Percentiles rank a stretch among this genome's conserved stretches.
Evolutionary conservation across 2,329 filamentous ascomycete genomes (phyloP).

Genomic region (Diaporthe citrichinensis): DNA sequence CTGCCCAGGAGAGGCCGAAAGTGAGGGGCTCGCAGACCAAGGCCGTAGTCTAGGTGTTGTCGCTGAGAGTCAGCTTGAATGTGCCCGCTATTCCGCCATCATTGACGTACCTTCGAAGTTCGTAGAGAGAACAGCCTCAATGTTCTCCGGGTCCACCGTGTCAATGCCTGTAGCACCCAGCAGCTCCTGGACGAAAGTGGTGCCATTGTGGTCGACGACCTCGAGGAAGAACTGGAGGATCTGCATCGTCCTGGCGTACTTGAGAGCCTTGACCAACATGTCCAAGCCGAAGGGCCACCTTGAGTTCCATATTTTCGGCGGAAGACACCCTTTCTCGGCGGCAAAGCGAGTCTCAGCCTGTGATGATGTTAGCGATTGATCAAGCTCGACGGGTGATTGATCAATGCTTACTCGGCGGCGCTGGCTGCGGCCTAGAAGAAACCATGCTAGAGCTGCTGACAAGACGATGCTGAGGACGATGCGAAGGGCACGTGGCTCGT

Average conservation of each 20-base stretch:
- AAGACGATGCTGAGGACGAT: neutral
- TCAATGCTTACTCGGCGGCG: neutral
- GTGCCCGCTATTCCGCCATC: too few relatives aligned
- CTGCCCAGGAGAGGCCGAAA: conserved; percentile 50
- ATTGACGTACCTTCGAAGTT: conserved; percentile 18
- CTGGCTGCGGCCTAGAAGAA: conserved; percentile 1
- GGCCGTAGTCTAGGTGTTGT: conserved; percentile 4
- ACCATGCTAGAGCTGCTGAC: neutral
- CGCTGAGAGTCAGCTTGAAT: neutral
- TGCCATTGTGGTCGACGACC: conserved; percentile 24
- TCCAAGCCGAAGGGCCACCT: conserved; percentile 23
- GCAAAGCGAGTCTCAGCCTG: conserved; percentile 14
- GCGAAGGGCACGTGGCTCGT: neutral
- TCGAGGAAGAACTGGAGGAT: conserved; percentile 29
- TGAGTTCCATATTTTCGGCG: conserved; percentile 18
- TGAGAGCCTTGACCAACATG: conserved; percentile 18
- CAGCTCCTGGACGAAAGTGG: conserved; percentile 21
- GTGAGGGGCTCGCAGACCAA: conserved; percentile 19
- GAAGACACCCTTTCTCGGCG: conserved; percentile 10
- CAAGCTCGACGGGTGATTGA: neutral
- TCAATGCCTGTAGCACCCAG: conserved; percentile 13
- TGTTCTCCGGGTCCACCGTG: conserved; percentile 33
- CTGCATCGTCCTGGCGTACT: conserved; percentile 15
- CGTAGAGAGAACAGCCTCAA: conserved; percentile 29
- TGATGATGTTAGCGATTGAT: neutral